Percentiles rank a stretch among this genome's conserved stretches.
Conservation (phyloP, 2,329 filamentous ascomycete species). For the Penicillium sp. region DNA sequence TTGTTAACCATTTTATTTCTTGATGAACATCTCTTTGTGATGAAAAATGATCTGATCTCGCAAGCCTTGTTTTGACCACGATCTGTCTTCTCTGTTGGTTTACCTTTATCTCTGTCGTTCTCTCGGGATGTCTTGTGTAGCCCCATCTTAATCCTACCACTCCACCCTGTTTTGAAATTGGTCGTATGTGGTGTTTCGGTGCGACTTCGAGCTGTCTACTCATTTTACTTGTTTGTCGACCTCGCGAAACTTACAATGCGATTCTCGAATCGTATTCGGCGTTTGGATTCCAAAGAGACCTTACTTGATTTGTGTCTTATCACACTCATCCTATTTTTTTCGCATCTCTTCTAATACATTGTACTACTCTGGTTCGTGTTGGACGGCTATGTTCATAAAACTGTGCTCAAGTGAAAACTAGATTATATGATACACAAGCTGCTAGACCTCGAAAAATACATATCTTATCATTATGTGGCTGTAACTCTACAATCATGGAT, state of each 20-base stretch:
- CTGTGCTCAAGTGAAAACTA: not conserved
- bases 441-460: not conserved
- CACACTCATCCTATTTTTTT: not conserved
- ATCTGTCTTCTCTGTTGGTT: not conserved
- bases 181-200: slow-evolving; percentile 6
- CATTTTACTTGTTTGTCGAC: slow-evolving; percentile 1
- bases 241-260: slow-evolving; percentile 7
- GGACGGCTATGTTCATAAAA: not conserved
- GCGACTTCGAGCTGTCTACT: not conserved
- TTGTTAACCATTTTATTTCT: slow-evolving; percentile 14
- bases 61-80: slow-evolving; percentile 3
- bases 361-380: not conserved
- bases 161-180: slow-evolving; percentile 3
- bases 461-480: not conserved
- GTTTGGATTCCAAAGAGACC: not conserved
- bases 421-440: not conserved
- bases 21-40: slow-evolving; percentile 18
- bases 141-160: slow-evolving; percentile 13
- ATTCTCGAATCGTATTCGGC: slow-evolving; percentile 3
- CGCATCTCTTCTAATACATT: not conserved
- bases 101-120: not conserved
- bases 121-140: slow-evolving; percentile 7
- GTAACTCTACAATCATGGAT: not conserved
- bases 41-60: slow-evolving; percentile 18
- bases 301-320: not conserved